Evolutionary conservation across 768 basidiomycete species (phyloP).

Genomic region (Trametes gibbosa): DNA sequence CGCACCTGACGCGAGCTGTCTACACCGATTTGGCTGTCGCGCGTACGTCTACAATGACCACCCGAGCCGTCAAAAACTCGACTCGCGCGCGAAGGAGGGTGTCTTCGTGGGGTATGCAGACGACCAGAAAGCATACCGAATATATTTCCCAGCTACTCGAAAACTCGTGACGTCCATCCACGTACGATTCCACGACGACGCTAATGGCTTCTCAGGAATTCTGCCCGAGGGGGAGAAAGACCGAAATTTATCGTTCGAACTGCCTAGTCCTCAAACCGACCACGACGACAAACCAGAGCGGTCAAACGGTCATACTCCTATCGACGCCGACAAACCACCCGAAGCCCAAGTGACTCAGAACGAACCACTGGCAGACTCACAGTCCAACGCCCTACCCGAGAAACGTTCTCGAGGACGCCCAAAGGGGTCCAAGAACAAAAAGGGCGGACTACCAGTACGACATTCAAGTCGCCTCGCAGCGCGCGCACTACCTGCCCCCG

Average conservation of each 20-base stretch:
- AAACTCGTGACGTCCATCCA: conserved; percentile 1
- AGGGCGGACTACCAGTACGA: neutral
- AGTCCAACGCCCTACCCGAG: too few species aligned
- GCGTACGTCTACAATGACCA: conserved; percentile 11
- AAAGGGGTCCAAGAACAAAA: conserved; percentile 6
- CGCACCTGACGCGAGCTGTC: conserved; percentile 22
- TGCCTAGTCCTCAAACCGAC: neutral
- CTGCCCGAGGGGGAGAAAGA: conserved; percentile 1
- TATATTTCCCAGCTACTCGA: neutral
- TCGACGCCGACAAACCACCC: too few species aligned
- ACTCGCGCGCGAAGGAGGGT: neutral
- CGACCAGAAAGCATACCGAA: neutral
- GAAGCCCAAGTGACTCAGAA: too few species aligned
- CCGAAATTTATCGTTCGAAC: neutral
- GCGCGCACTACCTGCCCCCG: neutral
- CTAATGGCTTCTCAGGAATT: neutral
- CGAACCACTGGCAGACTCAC: neutral
- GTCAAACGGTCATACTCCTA: too few species aligned
- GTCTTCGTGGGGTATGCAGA: neutral
- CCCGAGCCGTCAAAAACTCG: conserved; percentile 7
- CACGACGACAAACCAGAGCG: neutral
- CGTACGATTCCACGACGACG: neutral
- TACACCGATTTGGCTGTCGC: conserved; percentile 21
- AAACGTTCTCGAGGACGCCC: neutral
- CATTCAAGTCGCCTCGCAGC: neutral